Evolutionary conservation across 352 stramenopile genomes (phyloP), one percentile per base, ranked within the genome.

Genomic region (Phytophthora crassamura): DNA sequence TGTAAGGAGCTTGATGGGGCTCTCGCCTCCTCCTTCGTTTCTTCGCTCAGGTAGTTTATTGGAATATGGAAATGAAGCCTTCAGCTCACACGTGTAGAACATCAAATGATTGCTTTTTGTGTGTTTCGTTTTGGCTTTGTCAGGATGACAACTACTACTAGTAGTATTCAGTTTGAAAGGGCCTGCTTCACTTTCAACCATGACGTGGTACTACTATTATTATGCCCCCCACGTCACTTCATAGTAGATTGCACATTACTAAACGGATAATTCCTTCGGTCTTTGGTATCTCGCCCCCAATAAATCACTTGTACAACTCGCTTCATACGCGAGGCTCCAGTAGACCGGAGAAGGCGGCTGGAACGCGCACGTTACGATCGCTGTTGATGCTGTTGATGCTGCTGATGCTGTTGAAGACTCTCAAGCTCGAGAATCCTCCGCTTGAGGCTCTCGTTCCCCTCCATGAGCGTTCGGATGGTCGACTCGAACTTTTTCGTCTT

Each of bases 401-500:
- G 14, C 14, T 52, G 30, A 35, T 10, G 28, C 14, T 39, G 68
- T n/a, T 66, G 16, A 10, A 39, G 46, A 4, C 46, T 65, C 50
- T 93, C 85, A 0, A 91, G 63, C 56, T 94, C 86, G 18, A 77
- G 58, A 46, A 94, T 52, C 67, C 80, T 80, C 60, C 79, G 72
- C 59, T 92, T 92, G 12, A 94, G 64, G 15, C 71, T 55, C 49
- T 90, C 78, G 38, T 93, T 92, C 48, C 92, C 86, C 16, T 91
- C 84, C 86, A 90, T 91, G 7, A 94, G 66, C 28, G 69, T 89
- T 36, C 82, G 84, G 69, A 94, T 89, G 15, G 80, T 91, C 16
- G 77, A 75, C 53, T 94, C 86, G 53, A 89, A 91, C 53, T 91
- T 92, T 40, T 81, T 80, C 40, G 78, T 91, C 69, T 91, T 92